A percentile compares a stretch with the other conserved stretches of the same genome.
Evolutionary conservation across 2,329 filamentous ascomycete species (phyloP).

Genomic region (Botrytis porri): DNA sequence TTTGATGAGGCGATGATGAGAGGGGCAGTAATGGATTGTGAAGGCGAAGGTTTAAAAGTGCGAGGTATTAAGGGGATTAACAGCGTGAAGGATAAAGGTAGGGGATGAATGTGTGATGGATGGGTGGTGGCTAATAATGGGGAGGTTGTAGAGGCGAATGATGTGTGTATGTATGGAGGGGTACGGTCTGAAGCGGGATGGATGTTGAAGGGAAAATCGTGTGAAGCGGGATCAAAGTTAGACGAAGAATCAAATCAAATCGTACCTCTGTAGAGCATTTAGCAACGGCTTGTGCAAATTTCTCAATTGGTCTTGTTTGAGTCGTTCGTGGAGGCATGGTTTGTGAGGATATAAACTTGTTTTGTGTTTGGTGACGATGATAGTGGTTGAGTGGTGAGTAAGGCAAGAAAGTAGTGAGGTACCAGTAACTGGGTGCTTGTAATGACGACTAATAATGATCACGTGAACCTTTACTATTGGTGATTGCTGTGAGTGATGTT

Average conservation of each 20-base stretch:
- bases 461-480: background rate
- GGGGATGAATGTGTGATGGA: background rate
- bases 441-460: background rate
- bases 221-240: background rate
- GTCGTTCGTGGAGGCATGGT: slow-evolving; percentile 33
- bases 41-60: background rate
- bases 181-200: background rate
- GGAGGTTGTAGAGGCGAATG: background rate
- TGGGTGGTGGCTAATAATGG: background rate
- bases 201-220: background rate
- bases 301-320: slow-evolving; percentile 62
- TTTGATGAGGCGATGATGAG: background rate
- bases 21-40: background rate
- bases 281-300: slow-evolving; percentile 61
- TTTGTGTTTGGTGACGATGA: background rate
- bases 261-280: slow-evolving; percentile 65
- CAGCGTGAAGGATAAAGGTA: slow-evolving; percentile 7
- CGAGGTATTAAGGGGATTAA: background rate
- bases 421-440: background rate
- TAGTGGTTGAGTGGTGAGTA: background rate
- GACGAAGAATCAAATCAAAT: slow-evolving; percentile 2
- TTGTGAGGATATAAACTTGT: background rate
- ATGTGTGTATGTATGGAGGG: background rate
- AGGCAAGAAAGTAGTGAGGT: background rate
- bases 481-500: background rate